Evolutionary conservation across 78 protist genomes (phyloP).

Genomic region (Polysphondylium violaceum): DNA sequence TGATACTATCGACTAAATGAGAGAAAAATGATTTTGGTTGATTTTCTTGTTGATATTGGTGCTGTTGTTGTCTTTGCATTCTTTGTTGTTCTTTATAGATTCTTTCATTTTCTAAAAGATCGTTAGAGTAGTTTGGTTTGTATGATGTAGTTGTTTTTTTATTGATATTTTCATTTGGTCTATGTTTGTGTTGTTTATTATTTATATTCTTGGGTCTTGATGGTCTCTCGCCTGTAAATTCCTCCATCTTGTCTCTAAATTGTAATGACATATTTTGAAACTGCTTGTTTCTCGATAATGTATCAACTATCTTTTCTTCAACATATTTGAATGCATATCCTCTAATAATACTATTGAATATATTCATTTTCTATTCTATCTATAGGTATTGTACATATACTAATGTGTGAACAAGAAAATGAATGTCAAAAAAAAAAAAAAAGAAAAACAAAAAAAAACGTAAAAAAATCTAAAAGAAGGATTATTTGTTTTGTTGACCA

Average conservation of each 20-base stretch:
- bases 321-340: too few species aligned
- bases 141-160: not conserved
- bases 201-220: not conserved
- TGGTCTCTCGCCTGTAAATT: not conserved
- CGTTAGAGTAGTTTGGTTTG: not conserved
- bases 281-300: not conserved
- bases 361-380: too few species aligned
- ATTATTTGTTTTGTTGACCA: too few species aligned
- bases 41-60: not conserved
- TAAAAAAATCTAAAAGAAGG: too few species aligned
- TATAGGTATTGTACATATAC: too few species aligned
- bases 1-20: slow-evolving; percentile 3
- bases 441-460: too few species aligned
- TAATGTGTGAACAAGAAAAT: too few species aligned
- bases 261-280: slow-evolving; percentile 22
- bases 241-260: slow-evolving; percentile 12
- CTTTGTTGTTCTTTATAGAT: slow-evolving; percentile 16
- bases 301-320: slow-evolving; percentile 3
- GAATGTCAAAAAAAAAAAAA: too few species aligned
- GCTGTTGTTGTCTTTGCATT: slow-evolving; percentile 2
- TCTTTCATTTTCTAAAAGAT: slow-evolving; percentile 21
- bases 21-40: not conserved
- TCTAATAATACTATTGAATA: too few species aligned
- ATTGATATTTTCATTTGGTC: not conserved
- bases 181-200: not conserved